Evolutionary conservation across 1,139 yeast genomes (phyloP), one percentile per base, ranked within the genome.

Genomic region (Kazachstania sp.): DNA sequence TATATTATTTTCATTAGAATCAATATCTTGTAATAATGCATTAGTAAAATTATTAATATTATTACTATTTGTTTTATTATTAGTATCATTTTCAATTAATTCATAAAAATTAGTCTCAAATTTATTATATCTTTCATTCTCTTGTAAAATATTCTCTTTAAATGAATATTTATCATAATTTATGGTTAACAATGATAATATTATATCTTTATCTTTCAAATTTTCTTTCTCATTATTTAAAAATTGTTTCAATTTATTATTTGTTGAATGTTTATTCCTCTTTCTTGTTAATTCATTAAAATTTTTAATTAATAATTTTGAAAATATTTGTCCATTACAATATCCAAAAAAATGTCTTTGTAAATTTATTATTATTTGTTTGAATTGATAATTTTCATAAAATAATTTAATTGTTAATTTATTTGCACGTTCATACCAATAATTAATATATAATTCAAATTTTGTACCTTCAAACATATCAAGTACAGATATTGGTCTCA

Each of bases 401-500:
- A 86, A 66, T 39, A 90, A 65, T 43, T 74, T 72, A 56, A 85
- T 66, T 26, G 88, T 69, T 30, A 79, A 63, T 37, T 68, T 69
- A 63, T 88, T 90, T 1, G 97, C 92, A 45, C 83, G 71, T 26
- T 71, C 61, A 57, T 85, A 86, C 39, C 86, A 86, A 19, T 73
- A 71, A 41, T 80, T 74, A 20, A 92, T 71, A 46, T 76, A 76
- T 19, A 81, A 64, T 41, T 76, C 74, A 39, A 87, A 67, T 57
- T 79, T 78, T 2, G 77, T 72, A 32, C 84, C 81, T 46, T 78
- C 81, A 41, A 87, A 68, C 4, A 77, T 66, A 4, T 63, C 63
- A 12, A 54, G 52, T 40, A 56, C 54, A 37, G 48, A 46, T 4
- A 38, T 11, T 1, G 41, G 41, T 15, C 11, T 13, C 36, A 32